These are phyloP conservation scores for Sequoiadendron giganteum DNA, from an alignment of 75 land plant species.

Conservation along the genomic window DNA sequence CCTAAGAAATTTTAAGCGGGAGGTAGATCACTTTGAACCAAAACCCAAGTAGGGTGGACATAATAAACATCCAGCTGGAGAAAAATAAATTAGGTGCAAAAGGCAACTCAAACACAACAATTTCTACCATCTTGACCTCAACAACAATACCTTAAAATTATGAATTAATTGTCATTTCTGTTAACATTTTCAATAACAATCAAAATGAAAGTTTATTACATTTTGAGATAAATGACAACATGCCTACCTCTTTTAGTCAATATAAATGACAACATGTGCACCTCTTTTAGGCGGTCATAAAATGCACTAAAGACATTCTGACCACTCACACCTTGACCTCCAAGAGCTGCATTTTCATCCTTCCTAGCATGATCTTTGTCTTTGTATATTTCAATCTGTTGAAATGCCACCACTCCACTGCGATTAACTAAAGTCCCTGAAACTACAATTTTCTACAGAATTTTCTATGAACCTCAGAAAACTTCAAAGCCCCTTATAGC, in stretches of 20 bases:
- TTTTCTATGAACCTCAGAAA: too few relatives aligned
- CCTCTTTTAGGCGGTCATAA: constrained; percentile 96
- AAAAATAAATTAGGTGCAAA: background rate
- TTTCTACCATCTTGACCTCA: background rate
- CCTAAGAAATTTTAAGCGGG: background rate
- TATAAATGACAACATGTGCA: constrained; percentile 8
- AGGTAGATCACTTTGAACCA: background rate
- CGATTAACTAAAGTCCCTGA: background rate
- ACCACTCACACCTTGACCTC: constrained; percentile 67
- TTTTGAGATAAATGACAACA: too few relatives aligned
- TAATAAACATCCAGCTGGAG: background rate
- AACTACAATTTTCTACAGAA: background rate
- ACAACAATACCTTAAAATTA: background rate
- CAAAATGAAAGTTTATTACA: too few relatives aligned
- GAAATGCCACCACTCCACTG: background rate
- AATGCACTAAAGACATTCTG: constrained; percentile 79
- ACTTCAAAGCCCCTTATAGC: too few relatives aligned
- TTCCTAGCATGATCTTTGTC: constrained; percentile 82
- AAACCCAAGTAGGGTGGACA: background rate
- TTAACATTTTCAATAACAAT: too few relatives aligned
- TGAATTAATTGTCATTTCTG: background rate
- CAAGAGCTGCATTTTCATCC: constrained; percentile 95
- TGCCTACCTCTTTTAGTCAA: too few relatives aligned
- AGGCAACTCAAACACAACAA: background rate
- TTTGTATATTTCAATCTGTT: constrained; percentile 85